phyloP scores from a whole-genome alignment of 306 rosid genomes.

The Pachyrhizus erosus region DNA sequence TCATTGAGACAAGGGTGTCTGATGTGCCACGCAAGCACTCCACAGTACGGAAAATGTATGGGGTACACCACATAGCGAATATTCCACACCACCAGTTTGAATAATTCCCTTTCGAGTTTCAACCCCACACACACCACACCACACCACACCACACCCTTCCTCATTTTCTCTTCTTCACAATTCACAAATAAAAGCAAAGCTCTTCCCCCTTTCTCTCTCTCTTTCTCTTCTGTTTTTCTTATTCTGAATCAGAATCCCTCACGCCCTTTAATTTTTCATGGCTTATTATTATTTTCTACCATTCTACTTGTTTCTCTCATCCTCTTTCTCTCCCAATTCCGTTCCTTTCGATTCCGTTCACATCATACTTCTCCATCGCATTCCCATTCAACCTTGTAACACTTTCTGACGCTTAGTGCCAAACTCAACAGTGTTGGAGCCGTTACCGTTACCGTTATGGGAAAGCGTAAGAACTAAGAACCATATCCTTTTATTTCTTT shows the following conservation, averaged over 20 bases:
- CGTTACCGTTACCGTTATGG: constrained; percentile 61
- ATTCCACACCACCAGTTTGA: constrained; percentile 52
- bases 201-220: too few species aligned
- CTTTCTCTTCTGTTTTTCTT: background rate
- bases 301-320: constrained; percentile 5
- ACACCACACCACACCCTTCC: background rate
- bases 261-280: constrained; percentile 56
- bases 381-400: constrained; percentile 49
- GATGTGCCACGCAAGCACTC: constrained; percentile 46
- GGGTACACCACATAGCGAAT: constrained; percentile 43
- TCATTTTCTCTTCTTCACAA: background rate
- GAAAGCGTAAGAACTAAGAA: constrained; percentile 67
- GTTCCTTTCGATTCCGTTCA: constrained; percentile 45
- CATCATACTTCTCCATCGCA: constrained; percentile 33
- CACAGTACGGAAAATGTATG: background rate
- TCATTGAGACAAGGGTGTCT: too few species aligned
- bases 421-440: background rate
- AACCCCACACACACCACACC: background rate
- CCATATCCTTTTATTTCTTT: background rate
- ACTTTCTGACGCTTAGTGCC: constrained; percentile 36
- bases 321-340: constrained; percentile 38
- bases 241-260: constrained; percentile 4
- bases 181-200: background rate
- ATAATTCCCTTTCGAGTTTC: constrained; percentile 32
- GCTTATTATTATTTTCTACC: constrained; percentile 50